phyloP scores from a whole-genome alignment of 1,139 yeast genomes.

The Yamadazyma sp. region DNA sequence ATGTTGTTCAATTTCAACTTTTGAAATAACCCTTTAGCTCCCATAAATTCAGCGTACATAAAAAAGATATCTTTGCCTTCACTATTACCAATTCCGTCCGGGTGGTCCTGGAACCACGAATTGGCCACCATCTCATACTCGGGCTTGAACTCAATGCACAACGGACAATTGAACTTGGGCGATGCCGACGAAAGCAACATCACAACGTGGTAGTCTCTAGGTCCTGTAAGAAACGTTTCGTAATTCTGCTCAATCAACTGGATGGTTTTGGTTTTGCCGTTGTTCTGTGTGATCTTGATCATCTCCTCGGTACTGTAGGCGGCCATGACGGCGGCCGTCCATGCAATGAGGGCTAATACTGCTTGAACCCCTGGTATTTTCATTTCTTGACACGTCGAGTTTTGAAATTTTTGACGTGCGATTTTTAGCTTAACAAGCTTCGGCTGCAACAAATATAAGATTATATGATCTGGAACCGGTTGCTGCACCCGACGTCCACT shows the following conservation, averaged over 20 bases:
- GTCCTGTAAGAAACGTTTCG: slow-evolving; percentile 58
- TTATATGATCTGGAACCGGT: not conserved
- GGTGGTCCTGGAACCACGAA: slow-evolving; percentile 53
- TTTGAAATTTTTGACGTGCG: not conserved
- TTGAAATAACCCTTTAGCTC: slow-evolving; percentile 55
- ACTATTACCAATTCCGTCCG: slow-evolving; percentile 30
- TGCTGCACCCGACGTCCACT: slow-evolving; percentile 34
- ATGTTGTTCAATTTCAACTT: slow-evolving; percentile 64
- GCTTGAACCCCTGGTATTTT: slow-evolving; percentile 17
- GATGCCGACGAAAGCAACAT: slow-evolving; percentile 72
- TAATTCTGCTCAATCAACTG: slow-evolving; percentile 61
- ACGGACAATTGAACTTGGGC: slow-evolving; percentile 70
- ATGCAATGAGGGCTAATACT: slow-evolving; percentile 14
- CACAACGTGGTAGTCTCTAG: slow-evolving; percentile 68
- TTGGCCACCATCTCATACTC: slow-evolving; percentile 57
- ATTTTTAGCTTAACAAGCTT: too few species aligned
- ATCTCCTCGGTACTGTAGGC: slow-evolving; percentile 31
- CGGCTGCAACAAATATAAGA: not conserved
- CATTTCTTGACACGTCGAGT: slow-evolving; percentile 21
- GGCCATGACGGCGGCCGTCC: slow-evolving; percentile 22
- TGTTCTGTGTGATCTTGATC: slow-evolving; percentile 20
- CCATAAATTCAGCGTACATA: slow-evolving; percentile 70
- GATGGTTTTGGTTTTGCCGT: slow-evolving; percentile 23
- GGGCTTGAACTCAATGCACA: slow-evolving; percentile 75
- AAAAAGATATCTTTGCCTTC: slow-evolving; percentile 54